Evolutionary conservation across 1,284 basidiomycete genomes (phyloP).

Genomic region (Leccinum pallidistipes): DNA sequence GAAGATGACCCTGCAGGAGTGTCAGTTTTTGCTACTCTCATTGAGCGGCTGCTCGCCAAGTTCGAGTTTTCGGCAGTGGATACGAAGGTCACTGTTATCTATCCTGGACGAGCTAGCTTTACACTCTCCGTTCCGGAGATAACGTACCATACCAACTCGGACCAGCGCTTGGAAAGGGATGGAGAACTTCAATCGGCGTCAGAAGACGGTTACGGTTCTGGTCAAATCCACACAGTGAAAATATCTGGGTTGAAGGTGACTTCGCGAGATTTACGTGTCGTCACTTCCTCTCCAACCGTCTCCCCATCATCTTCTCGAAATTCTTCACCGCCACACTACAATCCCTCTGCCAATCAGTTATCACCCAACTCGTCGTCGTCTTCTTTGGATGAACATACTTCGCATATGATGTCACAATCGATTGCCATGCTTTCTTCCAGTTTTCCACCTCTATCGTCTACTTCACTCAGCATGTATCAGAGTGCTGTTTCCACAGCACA

Average conservation of each 20-base stretch:
- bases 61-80: slow-evolving; percentile 78
- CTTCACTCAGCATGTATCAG: slow-evolving; percentile 67
- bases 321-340: slow-evolving; percentile 36
- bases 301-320: neutral
- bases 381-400: slow-evolving; percentile 64
- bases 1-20: slow-evolving; percentile 70
- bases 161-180: slow-evolving; percentile 13
- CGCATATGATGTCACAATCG: slow-evolving; percentile 73
- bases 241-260: slow-evolving; percentile 52
- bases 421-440: slow-evolving; percentile 55
- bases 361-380: slow-evolving; percentile 46
- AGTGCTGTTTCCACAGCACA: slow-evolving; percentile 61
- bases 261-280: slow-evolving; percentile 41
- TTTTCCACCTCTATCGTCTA: slow-evolving; percentile 45
- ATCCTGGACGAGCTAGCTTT: slow-evolving; percentile 61
- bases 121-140: slow-evolving; percentile 59
- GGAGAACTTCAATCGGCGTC: slow-evolving; percentile 31
- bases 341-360: slow-evolving; percentile 22
- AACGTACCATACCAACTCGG: slow-evolving; percentile 46
- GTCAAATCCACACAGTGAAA: slow-evolving; percentile 43
- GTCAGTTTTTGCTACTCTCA: slow-evolving; percentile 80
- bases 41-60: slow-evolving; percentile 80
- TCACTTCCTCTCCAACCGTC: slow-evolving; percentile 18
- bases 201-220: slow-evolving; percentile 6
- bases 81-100: slow-evolving; percentile 64